phyloP scores from a whole-genome alignment of 2,329 filamentous ascomycete genomes.

The Penicillium sp. region DNA sequence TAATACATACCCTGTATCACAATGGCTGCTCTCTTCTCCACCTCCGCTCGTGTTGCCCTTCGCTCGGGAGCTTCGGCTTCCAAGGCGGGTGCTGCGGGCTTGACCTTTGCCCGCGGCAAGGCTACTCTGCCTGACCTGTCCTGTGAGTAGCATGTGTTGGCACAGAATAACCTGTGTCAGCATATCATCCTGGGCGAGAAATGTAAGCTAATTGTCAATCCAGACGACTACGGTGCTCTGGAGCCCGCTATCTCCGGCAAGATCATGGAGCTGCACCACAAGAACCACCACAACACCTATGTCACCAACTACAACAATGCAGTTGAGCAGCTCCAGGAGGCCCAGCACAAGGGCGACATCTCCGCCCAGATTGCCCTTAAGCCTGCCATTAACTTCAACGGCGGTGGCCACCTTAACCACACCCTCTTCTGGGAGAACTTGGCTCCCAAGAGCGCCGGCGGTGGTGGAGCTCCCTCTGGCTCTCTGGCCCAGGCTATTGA shows the following conservation, averaged over 20 bases:
- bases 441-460: constrained; percentile 56
- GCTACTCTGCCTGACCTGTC: constrained; percentile 85
- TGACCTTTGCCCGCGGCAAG: constrained; percentile 77
- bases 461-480: constrained; percentile 58
- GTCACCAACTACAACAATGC: constrained; percentile 83
- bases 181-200: neutral
- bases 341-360: constrained; percentile 51
- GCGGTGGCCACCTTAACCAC: constrained; percentile 60
- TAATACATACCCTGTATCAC: constrained; percentile 10
- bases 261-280: constrained; percentile 96
- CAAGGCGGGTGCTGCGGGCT: constrained; percentile 61
- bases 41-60: constrained; percentile 65
- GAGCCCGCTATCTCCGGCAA: constrained; percentile 77
- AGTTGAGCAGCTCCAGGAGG: constrained; percentile 62
- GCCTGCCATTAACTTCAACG: constrained; percentile 60
- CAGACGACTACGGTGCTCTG: constrained; percentile 94
- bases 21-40: constrained; percentile 76
- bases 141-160: constrained; percentile 49
- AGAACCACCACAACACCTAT: constrained; percentile 91
- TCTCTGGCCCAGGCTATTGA: constrained; percentile 55
- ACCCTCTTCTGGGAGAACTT: constrained; percentile 64
- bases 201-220: constrained; percentile 4
- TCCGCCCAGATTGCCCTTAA: constrained; percentile 55
- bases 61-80: constrained; percentile 57
- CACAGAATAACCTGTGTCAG: neutral